phyloP scores from a whole-genome alignment of 164 flowering plant genomes.

The Platanus orientalis region DNA sequence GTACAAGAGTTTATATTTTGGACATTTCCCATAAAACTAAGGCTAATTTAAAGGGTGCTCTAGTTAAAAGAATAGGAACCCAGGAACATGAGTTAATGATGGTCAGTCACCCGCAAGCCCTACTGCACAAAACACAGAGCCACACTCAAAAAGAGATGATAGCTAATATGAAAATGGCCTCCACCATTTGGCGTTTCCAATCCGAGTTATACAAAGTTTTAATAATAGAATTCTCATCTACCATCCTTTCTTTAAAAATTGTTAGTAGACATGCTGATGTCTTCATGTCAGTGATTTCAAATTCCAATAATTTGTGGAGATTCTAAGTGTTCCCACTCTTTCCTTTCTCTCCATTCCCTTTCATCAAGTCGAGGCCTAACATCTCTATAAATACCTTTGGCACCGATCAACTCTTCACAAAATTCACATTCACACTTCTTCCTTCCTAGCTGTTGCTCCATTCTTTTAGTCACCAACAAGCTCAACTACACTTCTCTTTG shows the following conservation, averaged over 20 bases:
- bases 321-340: background rate
- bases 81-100: background rate
- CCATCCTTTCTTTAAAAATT: background rate
- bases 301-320: background rate
- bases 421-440: background rate
- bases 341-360: background rate
- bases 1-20: no score
- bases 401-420: background rate
- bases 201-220: background rate
- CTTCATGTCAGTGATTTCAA: background rate
- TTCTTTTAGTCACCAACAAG: background rate
- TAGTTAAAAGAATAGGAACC: no score
- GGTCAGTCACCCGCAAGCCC: background rate
- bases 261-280: background rate
- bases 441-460: background rate
- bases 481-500: background rate
- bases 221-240: background rate
- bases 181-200: constrained; percentile 1
- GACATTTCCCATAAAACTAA: no score
- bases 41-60: no score
- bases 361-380: background rate
- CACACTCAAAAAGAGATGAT: background rate
- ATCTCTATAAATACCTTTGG: background rate
- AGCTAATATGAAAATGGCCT: background rate
- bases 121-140: background rate